Base-by-base conservation (phyloP, 495 filamentous ascomycete species). In the Aspergillus avenaceus region DNA sequence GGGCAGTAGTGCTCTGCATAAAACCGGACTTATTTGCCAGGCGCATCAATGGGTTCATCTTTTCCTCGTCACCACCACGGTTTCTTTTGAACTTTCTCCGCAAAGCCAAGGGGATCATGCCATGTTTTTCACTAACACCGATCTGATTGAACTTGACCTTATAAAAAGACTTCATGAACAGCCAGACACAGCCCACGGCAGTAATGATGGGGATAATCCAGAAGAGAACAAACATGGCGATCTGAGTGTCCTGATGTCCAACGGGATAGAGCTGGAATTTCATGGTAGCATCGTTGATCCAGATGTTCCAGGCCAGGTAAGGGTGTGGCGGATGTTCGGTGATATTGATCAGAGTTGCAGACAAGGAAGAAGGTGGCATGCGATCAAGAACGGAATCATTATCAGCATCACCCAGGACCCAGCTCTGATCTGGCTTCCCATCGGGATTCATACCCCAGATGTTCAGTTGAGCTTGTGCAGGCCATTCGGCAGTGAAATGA, bases 111-210 rank as follows among this genome's bases (percentile, higher is more conserved):
- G 54, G 54, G 26, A 57, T 47, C 49, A 74, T 63, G 19, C 54
- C 54, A 45, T 70, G 67, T 54, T 76, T 74, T 42, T 75, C 69
- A 31, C 56, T 69, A 3, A 84, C 77, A 34, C 85, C 85, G 19
- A 79, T 61, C 61, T 85, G 72, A 62, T 86, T 86, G 69, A 87
- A 79, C 60, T 84, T 86, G 65, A 87, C 81, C 28, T 79, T 73
- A 66, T 86, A 87, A 64, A 86, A 87, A 23, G 77, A 77, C 50
- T 76, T 75, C 69, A 81, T 76, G 71, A 84, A 87, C 5, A 79
- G 54, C 58, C 70, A 85, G 1, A 80, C 73, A 25, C 74, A 80
- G 3, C 71, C 49, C 1, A 59, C 58, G 8, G 67, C 83, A 7
- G 74, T 75, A 3, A 75, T 7, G n/a, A 80, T 43, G 0, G 84